Conservation (phyloP, 371 early-diverging fungal genomes). For the Mucor saturninus region DNA sequence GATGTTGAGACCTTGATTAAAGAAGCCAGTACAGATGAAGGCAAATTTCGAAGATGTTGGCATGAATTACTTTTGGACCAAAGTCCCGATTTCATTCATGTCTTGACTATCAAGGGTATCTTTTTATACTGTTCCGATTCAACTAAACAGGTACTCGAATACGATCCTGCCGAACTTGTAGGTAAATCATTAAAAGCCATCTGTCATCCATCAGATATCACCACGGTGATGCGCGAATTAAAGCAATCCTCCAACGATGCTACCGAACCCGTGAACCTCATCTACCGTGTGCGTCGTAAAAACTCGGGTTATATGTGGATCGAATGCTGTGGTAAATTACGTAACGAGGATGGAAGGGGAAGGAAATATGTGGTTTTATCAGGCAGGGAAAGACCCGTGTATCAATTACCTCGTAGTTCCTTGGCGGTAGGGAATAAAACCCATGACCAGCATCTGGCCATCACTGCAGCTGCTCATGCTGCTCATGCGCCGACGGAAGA, state of each 20-base stretch:
- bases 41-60: slow-evolving; percentile 34
- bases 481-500: background rate
- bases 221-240: slow-evolving; percentile 66
- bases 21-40: slow-evolving; percentile 39
- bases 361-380: slow-evolving; percentile 67
- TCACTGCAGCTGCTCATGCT: background rate
- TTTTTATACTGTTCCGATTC: slow-evolving; percentile 63
- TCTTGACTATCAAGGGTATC: slow-evolving; percentile 67
- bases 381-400: slow-evolving; percentile 56
- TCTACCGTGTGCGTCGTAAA: slow-evolving; percentile 63
- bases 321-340: slow-evolving; percentile 61
- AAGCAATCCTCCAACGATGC: slow-evolving; percentile 47
- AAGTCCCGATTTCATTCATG: slow-evolving; percentile 62
- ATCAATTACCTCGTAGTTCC: slow-evolving; percentile 33
- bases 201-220: slow-evolving; percentile 68
- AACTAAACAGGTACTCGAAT: slow-evolving; percentile 48
- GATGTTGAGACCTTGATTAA: slow-evolving; percentile 37
- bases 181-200: slow-evolving; percentile 60
- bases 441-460: slow-evolving; percentile 2
- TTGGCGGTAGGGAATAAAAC: slow-evolving; percentile 26
- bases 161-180: slow-evolving; percentile 55
- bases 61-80: slow-evolving; percentile 45
- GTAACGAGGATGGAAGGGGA: slow-evolving; percentile 62
- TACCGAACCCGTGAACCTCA: slow-evolving; percentile 50
- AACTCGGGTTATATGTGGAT: slow-evolving; percentile 63